Percentiles rank a stretch among this genome's conserved stretches.
Evolutionary conservation across 306 rosid species (phyloP).

Genomic region (Cicer arietinum): DNA sequence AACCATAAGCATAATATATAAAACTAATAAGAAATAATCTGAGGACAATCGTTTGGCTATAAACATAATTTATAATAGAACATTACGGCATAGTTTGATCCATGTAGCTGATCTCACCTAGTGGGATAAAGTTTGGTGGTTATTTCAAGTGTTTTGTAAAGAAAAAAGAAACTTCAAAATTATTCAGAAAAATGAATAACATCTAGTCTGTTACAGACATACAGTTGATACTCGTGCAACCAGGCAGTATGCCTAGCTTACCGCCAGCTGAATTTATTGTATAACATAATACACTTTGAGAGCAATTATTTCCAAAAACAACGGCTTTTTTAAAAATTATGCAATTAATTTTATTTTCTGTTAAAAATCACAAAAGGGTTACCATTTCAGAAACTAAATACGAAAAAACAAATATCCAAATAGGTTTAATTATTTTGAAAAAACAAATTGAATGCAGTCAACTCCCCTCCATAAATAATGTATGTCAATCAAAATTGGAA

Average conservation of each 20-base stretch:
- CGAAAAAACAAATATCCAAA: slow-evolving; percentile 20
- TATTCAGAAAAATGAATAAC: neutral
- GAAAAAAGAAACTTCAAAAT: neutral
- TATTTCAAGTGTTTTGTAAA: neutral
- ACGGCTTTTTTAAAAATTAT: slow-evolving; percentile 4
- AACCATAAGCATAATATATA: neutral
- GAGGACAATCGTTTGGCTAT: neutral
- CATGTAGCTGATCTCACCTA: neutral
- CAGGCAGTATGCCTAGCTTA: neutral
- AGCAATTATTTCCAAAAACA: slow-evolving; percentile 18
- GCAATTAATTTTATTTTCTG: neutral
- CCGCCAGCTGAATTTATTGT: neutral
- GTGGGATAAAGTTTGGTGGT: neutral
- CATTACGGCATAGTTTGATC: neutral
- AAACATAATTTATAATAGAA: neutral
- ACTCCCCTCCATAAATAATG: neutral
- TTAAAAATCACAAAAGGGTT: neutral
- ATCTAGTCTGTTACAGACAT: neutral
- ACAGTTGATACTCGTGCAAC: neutral
- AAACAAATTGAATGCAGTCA: slow-evolving; percentile 12
- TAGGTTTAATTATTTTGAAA: neutral
- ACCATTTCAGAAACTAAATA: slow-evolving; percentile 22
- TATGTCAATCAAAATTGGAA: slow-evolving; percentile 34
- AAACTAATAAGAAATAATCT: neutral
- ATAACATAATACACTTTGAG: slow-evolving; percentile 11